Conservation (phyloP, 805 yeast species). For the Saturnispora serradocipensis region DNA sequence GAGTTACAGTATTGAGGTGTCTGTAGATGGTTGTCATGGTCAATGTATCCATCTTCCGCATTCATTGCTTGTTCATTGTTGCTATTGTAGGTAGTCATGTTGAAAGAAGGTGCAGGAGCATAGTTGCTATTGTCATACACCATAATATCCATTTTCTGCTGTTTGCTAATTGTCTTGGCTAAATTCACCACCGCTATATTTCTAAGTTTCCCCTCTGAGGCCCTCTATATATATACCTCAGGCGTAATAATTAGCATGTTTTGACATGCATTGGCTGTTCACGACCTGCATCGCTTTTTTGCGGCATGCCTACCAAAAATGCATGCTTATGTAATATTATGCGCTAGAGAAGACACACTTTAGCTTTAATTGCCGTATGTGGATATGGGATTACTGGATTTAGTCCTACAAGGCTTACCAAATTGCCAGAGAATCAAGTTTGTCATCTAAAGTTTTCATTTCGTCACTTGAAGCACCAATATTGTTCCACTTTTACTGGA, state of each 20-base stretch:
- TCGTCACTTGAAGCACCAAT: not conserved
- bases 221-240: not conserved
- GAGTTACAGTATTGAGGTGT: not conserved
- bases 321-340: not conserved
- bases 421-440: not conserved
- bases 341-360: not conserved
- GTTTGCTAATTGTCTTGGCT: not conserved
- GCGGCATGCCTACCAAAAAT: not conserved
- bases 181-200: not conserved
- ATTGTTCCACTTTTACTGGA: not conserved
- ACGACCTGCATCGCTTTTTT: not conserved
- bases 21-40: not conserved
- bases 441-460: not conserved
- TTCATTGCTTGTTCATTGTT: not conserved
- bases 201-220: not conserved
- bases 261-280: not conserved
- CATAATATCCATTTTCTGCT: not conserved
- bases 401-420: not conserved
- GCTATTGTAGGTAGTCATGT: not conserved
- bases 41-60: not conserved
- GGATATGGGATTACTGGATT: not conserved
- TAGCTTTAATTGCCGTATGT: not conserved
- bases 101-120: not conserved
- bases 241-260: not conserved
- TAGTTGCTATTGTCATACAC: not conserved